Evolutionary conservation across 805 yeast species (phyloP).

Genomic region (Zygoascus tannicola): DNA sequence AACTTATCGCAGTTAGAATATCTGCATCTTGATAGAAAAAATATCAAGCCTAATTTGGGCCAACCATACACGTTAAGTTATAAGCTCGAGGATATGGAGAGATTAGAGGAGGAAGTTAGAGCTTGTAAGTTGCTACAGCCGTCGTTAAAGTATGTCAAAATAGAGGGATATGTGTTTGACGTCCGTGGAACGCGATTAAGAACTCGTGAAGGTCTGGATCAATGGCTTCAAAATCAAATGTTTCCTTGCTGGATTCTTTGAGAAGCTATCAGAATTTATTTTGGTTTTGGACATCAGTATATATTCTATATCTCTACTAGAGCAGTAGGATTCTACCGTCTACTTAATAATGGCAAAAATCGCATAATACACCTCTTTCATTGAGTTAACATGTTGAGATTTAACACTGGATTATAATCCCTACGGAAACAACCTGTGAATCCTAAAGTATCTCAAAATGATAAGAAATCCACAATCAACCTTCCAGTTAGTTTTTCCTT

Average conservation of each 20-base stretch:
- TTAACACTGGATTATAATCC: too few relatives aligned
- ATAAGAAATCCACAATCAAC: too few relatives aligned
- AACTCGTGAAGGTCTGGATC: conserved; percentile 10
- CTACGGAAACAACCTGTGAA: too few relatives aligned
- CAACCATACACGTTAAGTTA: conserved; percentile 7
- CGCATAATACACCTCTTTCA: too few relatives aligned
- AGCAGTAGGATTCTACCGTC: too few relatives aligned
- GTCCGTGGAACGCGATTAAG: conserved; percentile 1
- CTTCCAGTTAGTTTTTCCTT: too few relatives aligned
- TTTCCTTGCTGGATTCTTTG: not conserved
- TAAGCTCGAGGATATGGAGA: conserved; percentile 10
- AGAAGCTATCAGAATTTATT: too few relatives aligned
- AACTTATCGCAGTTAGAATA: conserved; percentile 34
- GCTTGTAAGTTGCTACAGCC: conserved; percentile 4
- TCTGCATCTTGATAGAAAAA: conserved; percentile 58
- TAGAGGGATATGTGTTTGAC: conserved; percentile 12
- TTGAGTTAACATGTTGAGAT: too few relatives aligned
- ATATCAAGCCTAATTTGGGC: conserved; percentile 26
- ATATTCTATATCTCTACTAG: too few relatives aligned
- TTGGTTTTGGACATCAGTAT: too few relatives aligned
- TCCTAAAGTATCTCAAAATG: too few relatives aligned
- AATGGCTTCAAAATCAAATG: conserved; percentile 11
- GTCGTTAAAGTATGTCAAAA: conserved; percentile 7
- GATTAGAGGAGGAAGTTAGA: conserved; percentile 6
- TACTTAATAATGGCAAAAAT: too few relatives aligned